A percentile compares a stretch with the other conserved stretches of the same genome.
Evolutionary conservation across 1,284 basidiomycete genomes (phyloP).

Genomic region (Xerocomus nothofagi): DNA sequence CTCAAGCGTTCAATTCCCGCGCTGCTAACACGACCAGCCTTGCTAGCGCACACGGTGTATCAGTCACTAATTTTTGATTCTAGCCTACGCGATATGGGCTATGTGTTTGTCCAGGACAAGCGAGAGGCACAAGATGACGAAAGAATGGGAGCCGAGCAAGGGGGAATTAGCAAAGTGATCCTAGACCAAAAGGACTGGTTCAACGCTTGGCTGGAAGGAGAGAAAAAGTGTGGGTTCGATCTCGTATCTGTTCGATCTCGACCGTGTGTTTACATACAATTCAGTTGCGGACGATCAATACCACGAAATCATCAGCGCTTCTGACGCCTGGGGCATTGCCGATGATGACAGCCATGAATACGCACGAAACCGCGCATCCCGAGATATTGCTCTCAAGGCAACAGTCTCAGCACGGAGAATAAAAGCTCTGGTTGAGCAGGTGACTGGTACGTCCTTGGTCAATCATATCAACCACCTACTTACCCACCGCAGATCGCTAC

Average conservation of each 20-base stretch:
- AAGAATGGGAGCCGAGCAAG: constrained; percentile 48
- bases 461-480: background rate
- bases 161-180: constrained; percentile 80
- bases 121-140: constrained; percentile 42
- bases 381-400: constrained; percentile 47
- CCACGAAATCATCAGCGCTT: constrained; percentile 75
- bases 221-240: constrained; percentile 74
- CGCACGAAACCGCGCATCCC: constrained; percentile 31
- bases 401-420: constrained; percentile 82
- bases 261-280: constrained; percentile 1
- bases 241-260: background rate
- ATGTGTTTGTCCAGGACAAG: constrained; percentile 46
- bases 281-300: constrained; percentile 80
- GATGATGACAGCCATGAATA: constrained; percentile 64
- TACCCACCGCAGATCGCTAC: constrained; percentile 70
- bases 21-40: constrained; percentile 75
- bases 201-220: constrained; percentile 84
- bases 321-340: constrained; percentile 87
- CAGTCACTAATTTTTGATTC: constrained; percentile 90
- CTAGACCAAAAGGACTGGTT: constrained; percentile 88
- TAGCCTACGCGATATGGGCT: constrained; percentile 75
- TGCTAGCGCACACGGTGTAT: constrained; percentile 95
- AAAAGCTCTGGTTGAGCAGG: constrained; percentile 83
- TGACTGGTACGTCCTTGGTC: constrained; percentile 62
- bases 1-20: constrained; percentile 73